Base-by-base conservation (phyloP, 2,329 filamentous ascomycete genomes). In the Botrytis hyacinthi region DNA sequence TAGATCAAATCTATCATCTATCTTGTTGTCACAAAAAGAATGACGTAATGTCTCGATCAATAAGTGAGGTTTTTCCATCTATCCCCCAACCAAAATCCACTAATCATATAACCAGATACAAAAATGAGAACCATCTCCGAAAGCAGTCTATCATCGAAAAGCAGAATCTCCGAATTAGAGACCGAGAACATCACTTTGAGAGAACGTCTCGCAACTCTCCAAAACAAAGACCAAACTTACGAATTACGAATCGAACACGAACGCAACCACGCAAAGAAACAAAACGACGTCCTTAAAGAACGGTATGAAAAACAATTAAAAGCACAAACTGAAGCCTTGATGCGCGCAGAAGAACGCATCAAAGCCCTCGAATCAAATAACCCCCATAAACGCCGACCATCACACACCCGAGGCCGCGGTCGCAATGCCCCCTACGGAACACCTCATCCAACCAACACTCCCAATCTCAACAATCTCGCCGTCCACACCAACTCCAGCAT, bases 1-100 rank as follows among this genome's bases (percentile, higher is more conserved):
- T 86, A 37, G 83, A 85, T 57, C 85, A 87, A 71, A 82, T 85
- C 8, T 86, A 86, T 74, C 85, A 86, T 75, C 81, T 82, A 20
- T 77, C 79, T 32, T 86, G 84, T 76, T 86, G 85, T 77, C 80
- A 81, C 51, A 85, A 83, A 76, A 81, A 82, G 67, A 79, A 75
- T 57, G 75, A 78, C 0, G 77, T 78, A n/a, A 66, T 83, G 51
- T 80, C 80, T 4, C 76, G 79, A 46, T 76, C 80, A 14, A 80
- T 83, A 78, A 84, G 85, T 76, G 80, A 77, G 73, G 37, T 3
- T 32, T 14, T 48, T 22, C n/a, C 8, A 40, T 26, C 3, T 6
- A 40, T 8, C 14, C 1, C 6, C 37, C 44, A 32, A 44, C 6
- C 22, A 4, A 29, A 9, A n/a, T 3, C 2, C 14, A 12, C 32